Conservation (phyloP, 768 basidiomycete genomes). For the Boletus rubroflammeus region DNA sequence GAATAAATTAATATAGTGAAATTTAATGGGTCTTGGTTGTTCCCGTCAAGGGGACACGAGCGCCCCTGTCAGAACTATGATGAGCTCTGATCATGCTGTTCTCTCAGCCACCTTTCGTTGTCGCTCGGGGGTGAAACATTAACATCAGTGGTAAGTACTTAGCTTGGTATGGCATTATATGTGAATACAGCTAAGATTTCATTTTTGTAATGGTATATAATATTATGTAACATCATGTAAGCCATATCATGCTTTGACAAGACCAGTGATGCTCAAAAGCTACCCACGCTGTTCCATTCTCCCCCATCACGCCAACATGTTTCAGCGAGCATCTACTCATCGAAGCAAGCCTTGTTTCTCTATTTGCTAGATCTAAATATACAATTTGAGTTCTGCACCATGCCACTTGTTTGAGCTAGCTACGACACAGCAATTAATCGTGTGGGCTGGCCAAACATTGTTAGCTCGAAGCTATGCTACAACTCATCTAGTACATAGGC, state of each 20-base stretch:
- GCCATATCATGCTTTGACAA: too few relatives aligned
- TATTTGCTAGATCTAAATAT: background rate
- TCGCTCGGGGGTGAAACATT: too few relatives aligned
- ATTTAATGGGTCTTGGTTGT: background rate
- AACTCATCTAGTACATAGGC: background rate
- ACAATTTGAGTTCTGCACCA: background rate
- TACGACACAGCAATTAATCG: background rate
- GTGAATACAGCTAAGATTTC: too few relatives aligned
- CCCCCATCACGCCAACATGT: too few relatives aligned
- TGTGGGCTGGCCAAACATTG: background rate
- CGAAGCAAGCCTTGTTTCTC: background rate
- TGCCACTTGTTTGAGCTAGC: background rate
- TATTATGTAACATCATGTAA: too few relatives aligned
- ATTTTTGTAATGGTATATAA: too few relatives aligned
- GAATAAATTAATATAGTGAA: background rate
- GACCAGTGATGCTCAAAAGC: too few relatives aligned
- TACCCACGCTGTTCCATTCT: background rate
- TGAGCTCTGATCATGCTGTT: background rate
- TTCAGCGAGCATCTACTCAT: background rate
- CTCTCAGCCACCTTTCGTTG: background rate
- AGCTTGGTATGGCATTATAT: too few relatives aligned
- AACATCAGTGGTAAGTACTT: too few relatives aligned
- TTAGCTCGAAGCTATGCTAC: background rate
- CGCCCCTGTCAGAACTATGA: background rate
- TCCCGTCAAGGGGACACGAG: background rate